Conservation (phyloP, 2,329 filamentous ascomycete genomes). For the Tolypocladium tundrense region DNA sequence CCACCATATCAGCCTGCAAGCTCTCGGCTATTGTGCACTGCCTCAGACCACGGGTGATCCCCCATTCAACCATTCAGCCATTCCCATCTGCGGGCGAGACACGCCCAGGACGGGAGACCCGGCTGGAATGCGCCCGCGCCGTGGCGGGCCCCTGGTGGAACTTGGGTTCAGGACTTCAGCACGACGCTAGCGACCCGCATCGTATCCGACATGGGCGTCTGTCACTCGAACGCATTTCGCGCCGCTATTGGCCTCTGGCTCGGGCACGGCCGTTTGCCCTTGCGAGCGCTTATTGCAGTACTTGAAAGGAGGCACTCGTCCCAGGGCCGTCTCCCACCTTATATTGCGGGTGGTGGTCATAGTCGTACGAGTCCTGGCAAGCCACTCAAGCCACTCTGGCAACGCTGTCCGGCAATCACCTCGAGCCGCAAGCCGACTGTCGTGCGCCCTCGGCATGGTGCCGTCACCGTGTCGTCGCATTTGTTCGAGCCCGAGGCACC, state of each 20-base stretch:
- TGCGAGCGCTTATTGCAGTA: no score
- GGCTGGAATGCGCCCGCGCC: not conserved
- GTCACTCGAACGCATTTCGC: not conserved
- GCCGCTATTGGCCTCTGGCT: no score
- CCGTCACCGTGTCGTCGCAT: not conserved
- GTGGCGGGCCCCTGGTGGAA: not conserved
- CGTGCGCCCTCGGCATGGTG: not conserved
- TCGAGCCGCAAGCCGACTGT: not conserved
- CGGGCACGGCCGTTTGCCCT: no score
- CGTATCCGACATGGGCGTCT: not conserved
- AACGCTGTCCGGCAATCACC: not conserved
- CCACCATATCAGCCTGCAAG: not conserved
- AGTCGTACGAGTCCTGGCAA: not conserved
- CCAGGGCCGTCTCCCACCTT: no score
- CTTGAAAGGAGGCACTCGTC: no score
- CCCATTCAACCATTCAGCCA: not conserved
- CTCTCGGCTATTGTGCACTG: no score
- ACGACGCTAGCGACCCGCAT: not conserved
- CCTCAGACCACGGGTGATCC: no score
- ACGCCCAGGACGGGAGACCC: not conserved
- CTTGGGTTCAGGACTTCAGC: not conserved
- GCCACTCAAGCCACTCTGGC: not conserved
- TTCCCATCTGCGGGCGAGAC: not conserved
- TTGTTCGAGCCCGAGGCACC: not conserved
- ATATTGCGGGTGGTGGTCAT: not conserved